phyloP scores from a whole-genome alignment of 2,329 filamentous ascomycete genomes.

The Aspergillus sp. region DNA sequence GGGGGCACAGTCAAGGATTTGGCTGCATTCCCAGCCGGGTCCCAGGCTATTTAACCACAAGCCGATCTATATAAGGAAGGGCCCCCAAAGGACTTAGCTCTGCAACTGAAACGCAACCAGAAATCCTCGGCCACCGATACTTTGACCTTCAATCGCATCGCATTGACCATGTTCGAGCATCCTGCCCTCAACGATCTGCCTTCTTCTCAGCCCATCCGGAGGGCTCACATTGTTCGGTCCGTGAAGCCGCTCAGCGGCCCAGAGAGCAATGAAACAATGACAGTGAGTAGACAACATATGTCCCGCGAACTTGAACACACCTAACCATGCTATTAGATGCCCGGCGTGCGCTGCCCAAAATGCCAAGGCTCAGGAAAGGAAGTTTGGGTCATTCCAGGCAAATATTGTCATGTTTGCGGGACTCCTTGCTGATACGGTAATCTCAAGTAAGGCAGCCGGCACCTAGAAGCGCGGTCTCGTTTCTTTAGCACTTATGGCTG shows the following conservation, averaged over 20 bases:
- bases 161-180: constrained; percentile 9
- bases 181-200: background rate
- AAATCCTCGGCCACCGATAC: constrained; percentile 4
- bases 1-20: constrained; percentile 9
- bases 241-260: background rate
- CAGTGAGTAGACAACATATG: constrained; percentile 8
- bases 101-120: constrained; percentile 11
- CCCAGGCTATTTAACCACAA: constrained; percentile 9
- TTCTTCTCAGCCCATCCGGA: constrained; percentile 7
- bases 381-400: constrained; percentile 49
- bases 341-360: constrained; percentile 44
- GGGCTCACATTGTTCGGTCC: background rate
- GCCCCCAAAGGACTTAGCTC: constrained; percentile 15
- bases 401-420: constrained; percentile 45
- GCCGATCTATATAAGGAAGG: constrained; percentile 20
- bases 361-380: constrained; percentile 38
- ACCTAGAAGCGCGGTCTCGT: background rate
- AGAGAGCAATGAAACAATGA: constrained; percentile 9
- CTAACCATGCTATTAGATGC: constrained; percentile 35
- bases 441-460: background rate
- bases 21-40: constrained; percentile 6
- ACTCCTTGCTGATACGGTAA: constrained; percentile 28
- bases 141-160: constrained; percentile 3
- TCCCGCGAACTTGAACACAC: background rate
- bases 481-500: background rate